Percentiles rank a stretch among this genome's conserved stretches.
These are phyloP conservation scores for Aspergillus brasiliensis DNA, from an alignment of 2,329 filamentous ascomycete species.

Conservation along the genomic window DNA sequence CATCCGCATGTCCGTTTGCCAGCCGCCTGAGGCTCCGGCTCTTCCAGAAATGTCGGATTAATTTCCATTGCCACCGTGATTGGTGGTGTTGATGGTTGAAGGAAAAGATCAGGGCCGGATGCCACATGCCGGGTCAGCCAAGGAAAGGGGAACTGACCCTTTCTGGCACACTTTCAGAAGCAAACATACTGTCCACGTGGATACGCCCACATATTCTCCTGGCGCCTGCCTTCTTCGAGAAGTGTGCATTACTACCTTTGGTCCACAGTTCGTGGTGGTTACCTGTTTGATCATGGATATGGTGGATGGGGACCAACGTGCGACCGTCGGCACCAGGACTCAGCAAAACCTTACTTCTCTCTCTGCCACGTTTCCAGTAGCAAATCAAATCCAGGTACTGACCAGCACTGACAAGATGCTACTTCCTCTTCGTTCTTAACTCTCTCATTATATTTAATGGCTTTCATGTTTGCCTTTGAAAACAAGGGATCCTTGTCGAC, in stretches of 20 bases:
- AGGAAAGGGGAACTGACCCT: background rate
- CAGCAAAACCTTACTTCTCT: background rate
- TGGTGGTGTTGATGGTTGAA: background rate
- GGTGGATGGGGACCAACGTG: background rate
- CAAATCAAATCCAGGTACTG: background rate
- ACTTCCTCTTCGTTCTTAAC: background rate
- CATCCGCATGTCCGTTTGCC: background rate
- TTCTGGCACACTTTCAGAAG: background rate
- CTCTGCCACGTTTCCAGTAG: background rate
- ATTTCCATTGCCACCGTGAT: background rate
- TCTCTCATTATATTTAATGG: background rate
- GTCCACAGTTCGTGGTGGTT: background rate
- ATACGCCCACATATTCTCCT: background rate
- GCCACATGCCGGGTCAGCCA: background rate
- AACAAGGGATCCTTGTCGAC: background rate
- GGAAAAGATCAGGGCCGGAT: background rate
- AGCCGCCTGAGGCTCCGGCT: background rate
- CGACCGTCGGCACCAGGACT: slow-evolving; percentile 1
- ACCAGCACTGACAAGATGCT: background rate
- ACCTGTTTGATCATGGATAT: background rate
- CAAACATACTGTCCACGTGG: slow-evolving; percentile 2
- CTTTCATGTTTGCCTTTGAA: background rate
- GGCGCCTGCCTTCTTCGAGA: background rate
- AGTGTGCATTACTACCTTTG: background rate
- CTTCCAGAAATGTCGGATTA: background rate